Base-by-base conservation (phyloP, 2,329 filamentous ascomycete species). In the Penicillium decumbens region DNA sequence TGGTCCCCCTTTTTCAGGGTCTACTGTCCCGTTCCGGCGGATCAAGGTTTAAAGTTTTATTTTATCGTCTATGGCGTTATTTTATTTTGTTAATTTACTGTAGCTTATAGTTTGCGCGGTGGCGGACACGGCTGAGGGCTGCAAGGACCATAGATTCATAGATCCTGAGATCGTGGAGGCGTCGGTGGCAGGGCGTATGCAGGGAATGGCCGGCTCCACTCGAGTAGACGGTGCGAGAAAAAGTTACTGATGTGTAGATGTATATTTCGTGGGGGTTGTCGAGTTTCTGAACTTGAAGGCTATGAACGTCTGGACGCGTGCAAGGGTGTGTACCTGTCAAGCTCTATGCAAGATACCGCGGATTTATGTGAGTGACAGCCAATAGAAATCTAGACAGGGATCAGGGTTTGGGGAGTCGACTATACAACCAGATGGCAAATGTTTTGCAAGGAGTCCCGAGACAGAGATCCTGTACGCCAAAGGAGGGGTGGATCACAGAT, bases 271-370 rank as follows among this genome's bases (percentile, higher is more conserved):
- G 13, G 20, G 20, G 9, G 37, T 23, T 23, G 20, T 23, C 20
- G 15, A 18, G 20, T 23, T 23, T 23, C 20, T 23, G 20, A 23
- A 23, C 20, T 39, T 25, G 27, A 23, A 4, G 18, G 12, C 3
- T 18, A 9, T 38, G 23, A 8, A 9, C 13, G 38, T n/a, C 24
- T 27, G 38, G 38, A 12, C 23, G 38, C 38, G 23, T 40, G 25
- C 3, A 27, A 7, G 38, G 24, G 27, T 50, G 15, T 18, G 49
- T 54, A 51, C 51, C 55, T 55, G 55, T 58, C 54, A 56, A 57
- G 54, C 50, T 20, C 33, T 40, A 55, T 57, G 57, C 54, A 33
- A 58, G 56, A 57, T 54, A 54, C 49, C 52, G 54, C 49, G 49
- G 48, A 35, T 55, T 58, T 53, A 61, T 55, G 57, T 58, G 58